Evolutionary conservation across 805 yeast species (phyloP).

Genomic region (Teunomyces lycoperdinae): DNA sequence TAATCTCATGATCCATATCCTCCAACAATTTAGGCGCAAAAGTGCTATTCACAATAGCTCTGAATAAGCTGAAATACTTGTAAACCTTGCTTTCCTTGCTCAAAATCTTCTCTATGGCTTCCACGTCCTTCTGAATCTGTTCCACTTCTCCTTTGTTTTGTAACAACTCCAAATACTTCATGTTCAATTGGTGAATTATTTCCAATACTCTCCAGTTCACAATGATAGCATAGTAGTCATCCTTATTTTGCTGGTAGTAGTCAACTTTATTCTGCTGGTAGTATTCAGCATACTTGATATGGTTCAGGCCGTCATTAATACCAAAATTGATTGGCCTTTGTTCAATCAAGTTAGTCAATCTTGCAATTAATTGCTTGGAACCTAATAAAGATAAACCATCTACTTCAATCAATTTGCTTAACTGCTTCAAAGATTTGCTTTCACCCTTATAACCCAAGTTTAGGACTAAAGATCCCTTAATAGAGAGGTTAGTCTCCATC

Average conservation of each 20-base stretch:
- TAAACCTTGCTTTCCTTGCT: slow-evolving; percentile 7
- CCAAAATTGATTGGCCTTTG: slow-evolving; percentile 22
- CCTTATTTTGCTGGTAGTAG: slow-evolving; percentile 20
- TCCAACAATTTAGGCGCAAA: slow-evolving; percentile 15
- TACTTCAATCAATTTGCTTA: slow-evolving; percentile 26
- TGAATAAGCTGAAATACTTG: slow-evolving; percentile 16
- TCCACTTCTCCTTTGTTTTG: slow-evolving; percentile 8
- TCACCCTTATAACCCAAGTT: slow-evolving; percentile 32
- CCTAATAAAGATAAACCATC: slow-evolving; percentile 33
- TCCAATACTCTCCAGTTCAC: slow-evolving; percentile 38
- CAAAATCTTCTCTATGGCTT: slow-evolving; percentile 13
- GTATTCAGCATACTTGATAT: slow-evolving; percentile 28
- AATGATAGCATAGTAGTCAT: slow-evolving; percentile 25
- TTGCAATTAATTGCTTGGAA: slow-evolving; percentile 20
- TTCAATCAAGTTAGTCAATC: slow-evolving; percentile 26
- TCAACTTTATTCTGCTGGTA: slow-evolving; percentile 16
- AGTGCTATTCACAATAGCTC: slow-evolving; percentile 14
- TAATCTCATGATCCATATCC: slow-evolving; percentile 16
- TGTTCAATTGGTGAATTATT: slow-evolving; percentile 29
- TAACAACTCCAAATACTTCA: slow-evolving; percentile 22
- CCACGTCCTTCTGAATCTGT: slow-evolving; percentile 12
- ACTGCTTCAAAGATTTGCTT: slow-evolving; percentile 16
- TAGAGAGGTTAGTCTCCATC: slow-evolving; percentile 21
- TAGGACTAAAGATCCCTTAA: slow-evolving; percentile 23
- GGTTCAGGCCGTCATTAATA: slow-evolving; percentile 26